Conservation (phyloP, 179 eudicot species). For the Corrigiola litoralis region DNA sequence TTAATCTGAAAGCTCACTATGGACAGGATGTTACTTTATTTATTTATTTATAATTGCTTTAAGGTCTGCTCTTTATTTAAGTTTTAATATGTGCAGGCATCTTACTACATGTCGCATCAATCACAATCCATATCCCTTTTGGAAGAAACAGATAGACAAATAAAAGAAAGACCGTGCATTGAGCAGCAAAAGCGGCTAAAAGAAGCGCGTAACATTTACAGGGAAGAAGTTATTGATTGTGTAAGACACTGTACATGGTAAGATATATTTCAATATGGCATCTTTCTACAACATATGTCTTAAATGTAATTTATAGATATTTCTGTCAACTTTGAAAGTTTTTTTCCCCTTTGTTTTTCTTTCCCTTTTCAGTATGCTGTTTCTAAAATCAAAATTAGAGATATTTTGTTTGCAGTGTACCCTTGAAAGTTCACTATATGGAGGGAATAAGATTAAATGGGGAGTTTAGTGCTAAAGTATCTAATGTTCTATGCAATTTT, state of each 20-base stretch:
- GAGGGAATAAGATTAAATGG: background rate
- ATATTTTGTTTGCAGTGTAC: background rate
- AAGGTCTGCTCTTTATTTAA: background rate
- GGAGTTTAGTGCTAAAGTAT: no score
- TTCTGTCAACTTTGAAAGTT: background rate
- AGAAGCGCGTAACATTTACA: slow-evolving; percentile 74
- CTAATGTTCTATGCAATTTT: no score
- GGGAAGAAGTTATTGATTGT: slow-evolving; percentile 88
- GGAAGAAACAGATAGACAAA: slow-evolving; percentile 90
- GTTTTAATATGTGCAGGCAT: slow-evolving; percentile 52
- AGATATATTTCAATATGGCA: slow-evolving; percentile 12
- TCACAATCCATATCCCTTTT: slow-evolving; percentile 70
- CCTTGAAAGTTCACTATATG: background rate
- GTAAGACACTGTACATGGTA: slow-evolving; percentile 86
- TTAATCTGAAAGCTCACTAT: no score
- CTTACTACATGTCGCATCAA: slow-evolving; percentile 81
- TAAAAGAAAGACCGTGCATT: slow-evolving; percentile 57
- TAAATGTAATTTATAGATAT: no score
- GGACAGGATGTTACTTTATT: slow-evolving; percentile 7
- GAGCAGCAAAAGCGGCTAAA: slow-evolving; percentile 85
- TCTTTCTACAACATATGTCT: no score
- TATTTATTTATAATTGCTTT: background rate
- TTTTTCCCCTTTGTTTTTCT: background rate
- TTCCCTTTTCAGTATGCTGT: background rate
- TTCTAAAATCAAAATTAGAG: background rate